Evolutionary conservation across 2,329 filamentous ascomycete genomes (phyloP), one percentile per base, ranked within the genome.

Genomic region (Ilyonectria mors-panacis): DNA sequence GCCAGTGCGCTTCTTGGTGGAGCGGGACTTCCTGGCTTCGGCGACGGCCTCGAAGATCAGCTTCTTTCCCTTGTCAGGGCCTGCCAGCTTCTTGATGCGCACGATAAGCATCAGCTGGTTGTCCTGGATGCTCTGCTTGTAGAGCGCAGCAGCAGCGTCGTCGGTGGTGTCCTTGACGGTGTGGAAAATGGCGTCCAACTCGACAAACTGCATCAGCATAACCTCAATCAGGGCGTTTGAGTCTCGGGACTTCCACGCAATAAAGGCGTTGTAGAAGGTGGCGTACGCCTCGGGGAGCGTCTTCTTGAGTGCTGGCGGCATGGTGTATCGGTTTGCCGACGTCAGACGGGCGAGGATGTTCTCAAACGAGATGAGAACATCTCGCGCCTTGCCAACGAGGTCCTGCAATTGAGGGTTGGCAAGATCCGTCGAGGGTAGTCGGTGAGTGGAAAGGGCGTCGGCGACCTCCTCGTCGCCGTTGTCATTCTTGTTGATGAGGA

Each of bases 141-240:
- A 95, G n/a, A 94, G 89, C 19, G 89, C 89, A 1, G 92, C 89
- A 2, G 94, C 93, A 17, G 90, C 89, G 44, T 92, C 90, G 54
- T 93, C 90, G 0, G 90, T 93, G 59, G 91, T 91, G 73, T 94
- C 91, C 78, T 94, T 94, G 77, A 96, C 92, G 3, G 92, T 93
- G 77, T 94, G 92, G 85, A 93, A 93, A 54, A 95, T 95, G 39
- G 91, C 91, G 75, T 96, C 93, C 2, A 96, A 87, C 77, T 94
- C 93, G 19, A 95, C 92, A 78, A 95, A 95, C 70, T 94, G 93
- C 75, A 93, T 87, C n/a, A 95, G 86, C 93, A 96, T 95, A 62
- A 94, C 91, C 74, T 95, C 92, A 59, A 95, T 89, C 5, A 96
- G 84, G 0, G 93, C 91, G 60, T 91, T 91, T 0, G 92, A 93